phyloP scores from a whole-genome alignment of 371 early-diverging fungal genomes.

The Mortierella sp. region DNA sequence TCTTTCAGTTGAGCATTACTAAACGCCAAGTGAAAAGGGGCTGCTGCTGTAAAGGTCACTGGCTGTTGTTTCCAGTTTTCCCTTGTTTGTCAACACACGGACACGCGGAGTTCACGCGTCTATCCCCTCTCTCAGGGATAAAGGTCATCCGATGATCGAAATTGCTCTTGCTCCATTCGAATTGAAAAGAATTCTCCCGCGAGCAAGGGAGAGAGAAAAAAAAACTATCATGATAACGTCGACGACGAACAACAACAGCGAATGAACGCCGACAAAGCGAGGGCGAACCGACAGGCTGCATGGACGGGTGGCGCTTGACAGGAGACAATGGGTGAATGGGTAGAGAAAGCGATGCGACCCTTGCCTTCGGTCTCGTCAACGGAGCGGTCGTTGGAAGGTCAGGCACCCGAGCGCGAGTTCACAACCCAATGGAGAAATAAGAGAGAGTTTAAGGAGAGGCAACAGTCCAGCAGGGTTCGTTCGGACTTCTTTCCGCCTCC shows the following conservation, averaged over 20 bases:
- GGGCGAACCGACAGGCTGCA: background rate
- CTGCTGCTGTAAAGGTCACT: too few species aligned
- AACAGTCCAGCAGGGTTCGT: too few species aligned
- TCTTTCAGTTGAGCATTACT: too few species aligned
- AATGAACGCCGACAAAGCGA: background rate
- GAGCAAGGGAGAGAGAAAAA: background rate
- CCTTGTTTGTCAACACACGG: too few species aligned
- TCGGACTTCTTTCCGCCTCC: background rate
- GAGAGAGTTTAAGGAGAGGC: background rate
- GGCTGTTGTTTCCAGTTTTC: background rate
- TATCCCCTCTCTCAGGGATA: background rate
- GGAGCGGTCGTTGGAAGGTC: background rate
- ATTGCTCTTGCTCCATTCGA: background rate
- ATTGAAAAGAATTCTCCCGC: slow-evolving; percentile 9
- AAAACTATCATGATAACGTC: too few species aligned
- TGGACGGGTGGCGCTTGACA: background rate
- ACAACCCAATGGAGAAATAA: background rate
- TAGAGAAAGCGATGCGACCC: too few species aligned
- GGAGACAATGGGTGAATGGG: too few species aligned
- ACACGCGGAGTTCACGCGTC: too few species aligned
- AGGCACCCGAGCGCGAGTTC: background rate
- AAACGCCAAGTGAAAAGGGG: too few species aligned
- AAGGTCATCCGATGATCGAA: background rate
- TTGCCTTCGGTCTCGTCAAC: background rate
- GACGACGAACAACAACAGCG: background rate